Percentiles rank a stretch among this genome's conserved stretches.
Conservation (phyloP, 495 filamentous ascomycete species). For the Penicillium ochrochloron region DNA sequence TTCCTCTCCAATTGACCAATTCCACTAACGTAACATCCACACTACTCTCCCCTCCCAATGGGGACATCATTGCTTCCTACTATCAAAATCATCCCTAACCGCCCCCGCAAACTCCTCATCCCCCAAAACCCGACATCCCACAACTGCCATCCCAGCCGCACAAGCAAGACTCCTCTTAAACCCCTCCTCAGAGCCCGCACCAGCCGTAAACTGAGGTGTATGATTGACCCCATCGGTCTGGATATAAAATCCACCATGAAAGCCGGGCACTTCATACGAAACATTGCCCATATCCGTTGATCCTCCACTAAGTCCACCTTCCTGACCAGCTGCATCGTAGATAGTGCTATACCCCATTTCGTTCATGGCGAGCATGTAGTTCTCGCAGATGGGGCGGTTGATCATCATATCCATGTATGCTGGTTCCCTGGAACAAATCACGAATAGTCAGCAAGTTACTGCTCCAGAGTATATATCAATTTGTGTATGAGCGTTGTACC, state of each 20-base stretch:
- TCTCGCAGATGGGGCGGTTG: conserved; percentile 52
- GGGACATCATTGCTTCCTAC: not conserved
- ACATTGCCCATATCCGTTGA: conserved; percentile 58
- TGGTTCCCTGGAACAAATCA: conserved; percentile 34
- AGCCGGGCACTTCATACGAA: conserved; percentile 58
- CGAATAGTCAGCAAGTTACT: not conserved
- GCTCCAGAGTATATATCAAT: too few species aligned
- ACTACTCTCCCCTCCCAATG: not conserved
- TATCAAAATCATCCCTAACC: conserved; percentile 44
- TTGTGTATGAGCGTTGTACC: conserved; percentile 24
- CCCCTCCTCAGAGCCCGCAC: conserved; percentile 54
- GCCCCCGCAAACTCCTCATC: conserved; percentile 52
- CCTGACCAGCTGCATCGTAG: conserved; percentile 45
- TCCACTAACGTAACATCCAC: too few species aligned
- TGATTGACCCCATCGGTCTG: conserved; percentile 55
- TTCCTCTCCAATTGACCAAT: too few species aligned
- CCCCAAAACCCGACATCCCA: conserved; percentile 52
- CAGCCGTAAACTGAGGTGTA: conserved; percentile 57
- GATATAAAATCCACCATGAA: conserved; percentile 62
- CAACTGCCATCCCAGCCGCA: conserved; percentile 60
- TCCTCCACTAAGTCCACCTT: conserved; percentile 30
- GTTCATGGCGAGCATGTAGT: conserved; percentile 55
- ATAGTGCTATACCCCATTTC: conserved; percentile 47
- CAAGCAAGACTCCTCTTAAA: conserved; percentile 52
- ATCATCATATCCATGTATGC: conserved; percentile 59